These are phyloP conservation scores for Neurospora crassa DNA, from an alignment of 2,329 filamentous ascomycete genomes.

Conservation along the genomic window DNA sequence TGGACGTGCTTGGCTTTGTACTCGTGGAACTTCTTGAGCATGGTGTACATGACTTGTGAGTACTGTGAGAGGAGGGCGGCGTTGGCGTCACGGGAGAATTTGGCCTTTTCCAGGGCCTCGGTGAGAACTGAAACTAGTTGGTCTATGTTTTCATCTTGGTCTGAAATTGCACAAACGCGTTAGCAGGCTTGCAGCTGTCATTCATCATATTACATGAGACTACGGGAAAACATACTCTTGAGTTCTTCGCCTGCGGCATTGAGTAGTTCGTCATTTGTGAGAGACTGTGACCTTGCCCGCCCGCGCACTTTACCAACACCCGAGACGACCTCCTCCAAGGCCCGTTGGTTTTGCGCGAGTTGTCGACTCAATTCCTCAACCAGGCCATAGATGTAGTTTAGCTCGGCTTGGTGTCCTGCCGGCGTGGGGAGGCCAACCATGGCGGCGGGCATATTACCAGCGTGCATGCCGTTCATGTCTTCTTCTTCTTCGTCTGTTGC, in stretches of 20 bases:
- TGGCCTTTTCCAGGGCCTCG: conserved; percentile 53
- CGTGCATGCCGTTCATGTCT: conserved; percentile 41
- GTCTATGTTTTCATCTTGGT: conserved; percentile 51
- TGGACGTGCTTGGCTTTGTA: conserved; percentile 55
- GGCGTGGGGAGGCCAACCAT: conserved; percentile 47
- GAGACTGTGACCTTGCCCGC: conserved; percentile 39
- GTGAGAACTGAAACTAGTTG: conserved; percentile 50
- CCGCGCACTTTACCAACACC: conserved; percentile 52
- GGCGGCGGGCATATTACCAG: conserved; percentile 35
- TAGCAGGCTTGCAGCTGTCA: not conserved
- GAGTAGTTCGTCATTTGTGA: conserved; percentile 51
- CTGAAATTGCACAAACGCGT: conserved; percentile 24
- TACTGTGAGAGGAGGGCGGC: conserved; percentile 48
- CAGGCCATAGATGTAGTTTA: conserved; percentile 59
- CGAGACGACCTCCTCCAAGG: conserved; percentile 55
- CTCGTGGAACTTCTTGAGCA: conserved; percentile 55
- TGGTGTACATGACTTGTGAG: conserved; percentile 44
- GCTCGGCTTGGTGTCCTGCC: conserved; percentile 58
- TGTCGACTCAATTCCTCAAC: conserved; percentile 57
- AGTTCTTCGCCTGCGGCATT: conserved; percentile 45
- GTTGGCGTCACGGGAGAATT: conserved; percentile 51
- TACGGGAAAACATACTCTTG: conserved; percentile 32
- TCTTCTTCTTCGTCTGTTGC: conserved; percentile 5
- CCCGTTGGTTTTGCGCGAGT: conserved; percentile 50
- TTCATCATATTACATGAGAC: not conserved